Percentiles rank a stretch among this genome's conserved stretches.
Conservation (phyloP, 2,329 filamentous ascomycete species). For the Diaporthe citri region DNA sequence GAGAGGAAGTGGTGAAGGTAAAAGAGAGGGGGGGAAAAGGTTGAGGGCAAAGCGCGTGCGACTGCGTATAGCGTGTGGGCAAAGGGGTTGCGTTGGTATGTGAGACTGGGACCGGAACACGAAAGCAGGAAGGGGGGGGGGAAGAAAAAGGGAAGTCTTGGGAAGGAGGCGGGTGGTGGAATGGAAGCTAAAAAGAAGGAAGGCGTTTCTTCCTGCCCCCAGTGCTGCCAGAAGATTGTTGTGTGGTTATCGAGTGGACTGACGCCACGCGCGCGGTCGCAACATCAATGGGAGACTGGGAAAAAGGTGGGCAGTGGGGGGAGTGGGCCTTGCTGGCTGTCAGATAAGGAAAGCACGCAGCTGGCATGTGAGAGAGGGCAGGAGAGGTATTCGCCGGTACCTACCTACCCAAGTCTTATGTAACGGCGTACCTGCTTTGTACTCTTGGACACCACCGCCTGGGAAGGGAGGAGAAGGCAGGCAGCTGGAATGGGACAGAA, state of each 20-base stretch:
- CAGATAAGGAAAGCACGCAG: constrained; percentile 22
- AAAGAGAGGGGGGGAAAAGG: not conserved
- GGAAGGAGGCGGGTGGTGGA: constrained; percentile 28
- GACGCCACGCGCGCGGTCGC: constrained; percentile 28
- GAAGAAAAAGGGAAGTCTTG: not conserved
- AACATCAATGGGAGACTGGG: constrained; percentile 7
- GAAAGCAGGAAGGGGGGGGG: constrained; percentile 1
- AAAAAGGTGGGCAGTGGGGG: constrained; percentile 32
- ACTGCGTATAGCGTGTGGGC: not conserved
- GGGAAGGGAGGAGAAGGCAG: not conserved
- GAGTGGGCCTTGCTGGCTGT: constrained; percentile 4
- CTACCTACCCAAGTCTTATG: not conserved
- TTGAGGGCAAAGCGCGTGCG: constrained; percentile 1
- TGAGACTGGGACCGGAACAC: not conserved
- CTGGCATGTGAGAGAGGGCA: constrained; percentile 25
- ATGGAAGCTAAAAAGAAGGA: constrained; percentile 31
- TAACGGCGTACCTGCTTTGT: not conserved
- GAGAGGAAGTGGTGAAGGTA: not conserved
- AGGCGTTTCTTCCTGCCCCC: not conserved
- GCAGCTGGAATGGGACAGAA: constrained; percentile 14
- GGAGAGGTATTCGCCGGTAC: constrained; percentile 5
- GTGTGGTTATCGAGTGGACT: constrained; percentile 30
- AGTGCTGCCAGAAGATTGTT: not conserved
- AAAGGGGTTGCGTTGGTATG: constrained; percentile 26
- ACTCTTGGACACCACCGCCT: not conserved